These are phyloP conservation scores for Zychaea mexicana DNA, from an alignment of 371 early-diverging fungal species.

Conservation along the genomic window DNA sequence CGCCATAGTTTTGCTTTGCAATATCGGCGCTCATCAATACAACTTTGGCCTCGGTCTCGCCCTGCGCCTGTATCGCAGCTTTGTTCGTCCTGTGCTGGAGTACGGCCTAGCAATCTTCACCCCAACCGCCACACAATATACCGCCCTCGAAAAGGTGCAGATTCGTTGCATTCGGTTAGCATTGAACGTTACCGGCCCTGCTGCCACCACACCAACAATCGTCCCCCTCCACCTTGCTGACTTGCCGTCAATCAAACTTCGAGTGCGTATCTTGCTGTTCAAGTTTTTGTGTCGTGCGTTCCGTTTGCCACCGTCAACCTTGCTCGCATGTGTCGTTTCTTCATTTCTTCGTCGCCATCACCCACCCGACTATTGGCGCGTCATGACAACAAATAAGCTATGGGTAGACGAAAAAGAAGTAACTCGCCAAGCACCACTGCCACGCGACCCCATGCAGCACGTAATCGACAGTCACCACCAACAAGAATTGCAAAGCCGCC, in stretches of 20 bases:
- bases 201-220: slow-evolving; percentile 1
- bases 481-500: neutral
- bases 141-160: neutral
- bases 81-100: neutral
- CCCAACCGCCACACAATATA: neutral
- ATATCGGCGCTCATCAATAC: neutral
- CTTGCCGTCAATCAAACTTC: neutral
- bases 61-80: neutral
- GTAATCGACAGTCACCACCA: neutral
- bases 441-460: neutral
- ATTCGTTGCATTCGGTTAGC: neutral
- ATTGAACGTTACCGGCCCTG: too few species aligned
- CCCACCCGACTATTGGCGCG: neutral
- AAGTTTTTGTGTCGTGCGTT: neutral
- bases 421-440: neutral
- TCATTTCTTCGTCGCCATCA: neutral
- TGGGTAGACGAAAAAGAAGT: neutral
- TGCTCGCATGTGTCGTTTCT: neutral
- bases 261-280: neutral
- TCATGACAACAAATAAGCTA: neutral
- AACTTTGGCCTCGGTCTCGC: slow-evolving; percentile 3
- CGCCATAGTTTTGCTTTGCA: neutral
- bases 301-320: neutral
- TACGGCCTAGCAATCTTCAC: neutral
- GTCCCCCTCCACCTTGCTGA: slow-evolving; percentile 1